A percentile compares a stretch with the other conserved stretches of the same genome.
These are phyloP conservation scores for Moesziomyces aphidis DNA, from an alignment of 1,284 basidiomycete species.

Conservation along the genomic window DNA sequence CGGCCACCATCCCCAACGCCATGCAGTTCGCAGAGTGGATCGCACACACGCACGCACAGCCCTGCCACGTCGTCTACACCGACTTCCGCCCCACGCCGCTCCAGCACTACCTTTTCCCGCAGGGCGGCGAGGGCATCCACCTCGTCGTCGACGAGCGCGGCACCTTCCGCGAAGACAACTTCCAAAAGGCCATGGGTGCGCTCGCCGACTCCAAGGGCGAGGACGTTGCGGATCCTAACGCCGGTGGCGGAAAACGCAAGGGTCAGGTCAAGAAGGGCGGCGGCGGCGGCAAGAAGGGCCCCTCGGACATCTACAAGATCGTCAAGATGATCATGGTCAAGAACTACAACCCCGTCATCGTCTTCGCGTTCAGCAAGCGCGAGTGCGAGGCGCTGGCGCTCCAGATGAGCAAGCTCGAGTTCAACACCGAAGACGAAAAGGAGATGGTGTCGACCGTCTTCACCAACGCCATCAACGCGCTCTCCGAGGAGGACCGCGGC, in stretches of 20 bases:
- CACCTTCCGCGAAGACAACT: conserved; percentile 96
- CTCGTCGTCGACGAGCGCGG: conserved; percentile 97
- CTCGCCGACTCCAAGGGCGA: conserved; percentile 82
- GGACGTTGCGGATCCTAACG: conserved; percentile 85
- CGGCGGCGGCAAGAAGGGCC: conserved; percentile 96
- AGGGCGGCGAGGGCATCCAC: conserved; percentile 95
- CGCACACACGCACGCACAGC: conserved; percentile 94
- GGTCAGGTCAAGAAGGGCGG: conserved; percentile 80
- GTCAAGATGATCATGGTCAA: conserved; percentile 99
- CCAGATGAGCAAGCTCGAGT: conserved; percentile 93
- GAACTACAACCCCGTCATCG: conserved; percentile 97
- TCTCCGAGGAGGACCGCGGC: conserved; percentile 86
- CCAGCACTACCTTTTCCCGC: conserved; percentile 98
- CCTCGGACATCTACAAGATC: conserved; percentile 97
- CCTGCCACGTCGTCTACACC: conserved; percentile 99
- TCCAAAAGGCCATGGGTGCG: conserved; percentile 96
- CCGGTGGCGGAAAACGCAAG: conserved; percentile 77
- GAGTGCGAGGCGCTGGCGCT: conserved; percentile 95
- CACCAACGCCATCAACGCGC: conserved; percentile 90
- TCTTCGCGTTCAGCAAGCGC: conserved; percentile 98
- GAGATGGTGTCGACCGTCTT: conserved; percentile 90
- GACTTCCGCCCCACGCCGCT: conserved; percentile 98
- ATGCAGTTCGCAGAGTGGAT: conserved; percentile 99
- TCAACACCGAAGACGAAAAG: conserved; percentile 94
- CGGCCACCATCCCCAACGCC: conserved; percentile 99